Percentiles rank a stretch among this genome's conserved stretches.
phyloP scores from a whole-genome alignment of 1,284 basidiomycete species.

The Vanrija pseudolonga region DNA sequence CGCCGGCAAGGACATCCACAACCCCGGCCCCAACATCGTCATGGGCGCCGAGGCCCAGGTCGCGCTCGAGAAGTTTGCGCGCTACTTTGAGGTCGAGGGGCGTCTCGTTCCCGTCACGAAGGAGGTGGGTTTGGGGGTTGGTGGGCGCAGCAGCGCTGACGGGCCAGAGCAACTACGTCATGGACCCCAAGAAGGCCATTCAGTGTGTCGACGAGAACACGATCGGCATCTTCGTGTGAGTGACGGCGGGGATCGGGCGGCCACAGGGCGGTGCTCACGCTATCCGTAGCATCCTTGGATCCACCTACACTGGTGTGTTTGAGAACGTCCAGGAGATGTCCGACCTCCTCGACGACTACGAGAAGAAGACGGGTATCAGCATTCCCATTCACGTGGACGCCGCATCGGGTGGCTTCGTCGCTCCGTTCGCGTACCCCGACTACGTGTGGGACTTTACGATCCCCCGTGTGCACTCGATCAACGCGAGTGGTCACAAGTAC shows the following conservation, averaged over 20 bases:
- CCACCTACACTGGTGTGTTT: constrained; percentile 89
- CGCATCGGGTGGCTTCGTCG: constrained; percentile 71
- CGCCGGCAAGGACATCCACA: constrained; percentile 77
- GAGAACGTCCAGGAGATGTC: constrained; percentile 87
- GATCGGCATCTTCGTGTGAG: constrained; percentile 36
- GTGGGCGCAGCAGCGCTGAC: neutral
- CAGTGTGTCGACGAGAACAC: constrained; percentile 87
- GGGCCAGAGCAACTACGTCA: constrained; percentile 64
- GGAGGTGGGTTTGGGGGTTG: constrained; percentile 23
- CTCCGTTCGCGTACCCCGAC: constrained; percentile 54
- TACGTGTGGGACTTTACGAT: constrained; percentile 87
- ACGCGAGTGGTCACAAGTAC: constrained; percentile 81
- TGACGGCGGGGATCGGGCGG: neutral
- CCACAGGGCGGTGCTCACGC: neutral
- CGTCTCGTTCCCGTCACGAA: constrained; percentile 74
- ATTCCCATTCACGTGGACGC: constrained; percentile 73
- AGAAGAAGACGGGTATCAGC: constrained; percentile 69
- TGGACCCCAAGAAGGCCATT: constrained; percentile 80
- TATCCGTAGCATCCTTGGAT: constrained; percentile 43
- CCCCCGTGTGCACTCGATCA: constrained; percentile 66
- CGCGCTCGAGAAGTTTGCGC: constrained; percentile 82
- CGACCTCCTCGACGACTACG: constrained; percentile 77
- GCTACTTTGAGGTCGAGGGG: constrained; percentile 51
- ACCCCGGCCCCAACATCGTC: constrained; percentile 62
- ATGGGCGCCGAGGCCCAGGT: constrained; percentile 70